Evolutionary conservation across 2,329 filamentous ascomycete species (phyloP).

Genomic region (Colletotrichum phormii): DNA sequence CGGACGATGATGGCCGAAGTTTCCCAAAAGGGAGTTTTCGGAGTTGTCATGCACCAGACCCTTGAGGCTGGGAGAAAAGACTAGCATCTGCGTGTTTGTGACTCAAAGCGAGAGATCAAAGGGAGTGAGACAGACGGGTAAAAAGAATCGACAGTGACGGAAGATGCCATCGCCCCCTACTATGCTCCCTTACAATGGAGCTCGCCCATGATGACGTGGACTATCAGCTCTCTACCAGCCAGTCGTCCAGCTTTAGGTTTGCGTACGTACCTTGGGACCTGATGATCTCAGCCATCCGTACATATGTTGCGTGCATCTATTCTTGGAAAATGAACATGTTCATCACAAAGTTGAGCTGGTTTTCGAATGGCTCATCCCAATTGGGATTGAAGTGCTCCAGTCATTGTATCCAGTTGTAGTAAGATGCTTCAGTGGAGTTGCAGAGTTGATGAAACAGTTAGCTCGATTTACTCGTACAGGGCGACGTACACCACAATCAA

Average conservation of each 20-base stretch:
- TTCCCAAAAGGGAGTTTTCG: conserved; percentile 4
- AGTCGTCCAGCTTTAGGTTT: too few species aligned
- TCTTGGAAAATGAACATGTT: conserved; percentile 25
- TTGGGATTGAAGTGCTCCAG: background rate
- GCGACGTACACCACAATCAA: conserved; percentile 31
- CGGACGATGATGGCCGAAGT: conserved; percentile 15
- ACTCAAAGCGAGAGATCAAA: background rate
- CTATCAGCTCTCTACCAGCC: background rate
- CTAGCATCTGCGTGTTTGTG: background rate
- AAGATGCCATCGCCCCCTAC: conserved; percentile 4
- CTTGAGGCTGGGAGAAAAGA: background rate
- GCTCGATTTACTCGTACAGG: conserved; percentile 5
- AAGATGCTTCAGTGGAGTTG: conserved; percentile 10
- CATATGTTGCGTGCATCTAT: background rate
- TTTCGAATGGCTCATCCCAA: background rate
- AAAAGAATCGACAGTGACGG: background rate
- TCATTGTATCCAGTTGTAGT: background rate
- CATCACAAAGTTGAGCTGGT: conserved; percentile 10
- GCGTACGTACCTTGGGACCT: too few species aligned
- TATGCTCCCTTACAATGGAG: background rate
- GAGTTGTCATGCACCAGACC: background rate
- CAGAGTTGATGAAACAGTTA: conserved; percentile 22
- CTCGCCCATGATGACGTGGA: conserved; percentile 20
- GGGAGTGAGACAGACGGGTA: background rate
- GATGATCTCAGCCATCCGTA: background rate